Evolutionary conservation across 192 early-diverging fungal genomes (phyloP), one percentile per base, ranked within the genome.

Genomic region (Linnemannia exigua): DNA sequence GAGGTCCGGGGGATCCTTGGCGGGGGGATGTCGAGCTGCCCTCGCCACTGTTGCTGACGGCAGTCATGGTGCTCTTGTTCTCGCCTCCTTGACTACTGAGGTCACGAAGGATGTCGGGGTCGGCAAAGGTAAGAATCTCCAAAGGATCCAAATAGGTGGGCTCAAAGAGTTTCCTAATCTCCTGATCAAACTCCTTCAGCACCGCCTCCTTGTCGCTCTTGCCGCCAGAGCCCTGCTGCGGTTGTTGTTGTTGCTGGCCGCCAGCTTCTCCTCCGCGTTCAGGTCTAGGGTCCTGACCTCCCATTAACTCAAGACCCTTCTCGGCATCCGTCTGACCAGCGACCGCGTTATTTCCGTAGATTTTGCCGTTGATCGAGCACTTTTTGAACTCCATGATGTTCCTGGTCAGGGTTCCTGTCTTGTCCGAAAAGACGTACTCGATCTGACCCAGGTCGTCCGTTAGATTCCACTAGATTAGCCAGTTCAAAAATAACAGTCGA

Each of bases 301-400:
- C 80, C 87, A 93, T 80, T 89, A 88, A 52, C 89, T 88, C 78
- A 80, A 90, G 75, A 90, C 91, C 89, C 89, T 89, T 71, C 81
- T 88, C 89, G 25, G 94, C 89, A 90, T 94, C 93, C 1, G 93
- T 90, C 87, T 94, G 93, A 36, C 92, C 92, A n/a, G 91, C 88
- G 47, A 93, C 91, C 22, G 91, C 91, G 80, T 94, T 94, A 74
- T 90, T 90, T 69, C 98, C 98, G 85, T 99, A 99, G 12, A 94
- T 88, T 35, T 92, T 91, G 19, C 98, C 98, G 77, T 92, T 92
- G 82, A 99, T 96, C 0, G 95, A 92, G 88, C 96, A 97, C 90
- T 96, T 96, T 69, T 96, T 96, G 77, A 99, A 99, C 87, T 98
- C 95, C 98, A 99, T 99, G 44, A 96, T 93, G 80, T 99, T 99